These are phyloP conservation scores for Leishmania guyanensis DNA, from an alignment of 208 protist species.

Conservation along the genomic window DNA sequence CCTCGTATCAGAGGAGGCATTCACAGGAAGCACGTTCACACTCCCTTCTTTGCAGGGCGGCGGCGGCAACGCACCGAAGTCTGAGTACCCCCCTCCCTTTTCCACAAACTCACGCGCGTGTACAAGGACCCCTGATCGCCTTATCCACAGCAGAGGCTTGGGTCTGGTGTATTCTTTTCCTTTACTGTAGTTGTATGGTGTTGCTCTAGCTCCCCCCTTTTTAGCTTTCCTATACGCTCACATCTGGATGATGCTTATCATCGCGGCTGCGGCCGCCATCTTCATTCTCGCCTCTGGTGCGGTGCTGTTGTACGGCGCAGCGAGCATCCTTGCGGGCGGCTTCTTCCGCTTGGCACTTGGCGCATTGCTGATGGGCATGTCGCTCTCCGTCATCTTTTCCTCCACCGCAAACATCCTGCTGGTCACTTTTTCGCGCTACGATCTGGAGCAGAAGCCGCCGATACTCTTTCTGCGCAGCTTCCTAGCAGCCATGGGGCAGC, in stretches of 20 bases:
- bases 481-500: conserved; percentile 61
- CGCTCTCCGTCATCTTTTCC: conserved; percentile 51
- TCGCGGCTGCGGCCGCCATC: conserved; percentile 21
- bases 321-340: conserved; percentile 42
- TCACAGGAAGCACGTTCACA: not conserved
- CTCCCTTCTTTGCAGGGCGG: not conserved
- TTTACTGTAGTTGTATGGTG: not conserved
- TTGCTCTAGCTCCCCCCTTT: not conserved
- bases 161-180: not conserved
- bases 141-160: not conserved
- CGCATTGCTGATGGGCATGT: conserved; percentile 43
- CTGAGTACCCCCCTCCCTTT: not conserved
- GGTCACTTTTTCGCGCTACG: conserved; percentile 13
- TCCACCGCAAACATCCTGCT: conserved; percentile 36
- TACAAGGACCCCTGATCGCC: not conserved
- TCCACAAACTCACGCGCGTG: not conserved
- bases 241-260: conserved; percentile 11
- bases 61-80: not conserved
- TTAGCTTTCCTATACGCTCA: not conserved
- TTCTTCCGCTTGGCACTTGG: conserved; percentile 49
- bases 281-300: conserved; percentile 29
- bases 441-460: conserved; percentile 9
- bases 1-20: not conserved
- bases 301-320: conserved; percentile 39
- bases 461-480: conserved; percentile 42